Conservation (phyloP, 1,284 basidiomycete species). For the Sanghuangporus baumii region DNA sequence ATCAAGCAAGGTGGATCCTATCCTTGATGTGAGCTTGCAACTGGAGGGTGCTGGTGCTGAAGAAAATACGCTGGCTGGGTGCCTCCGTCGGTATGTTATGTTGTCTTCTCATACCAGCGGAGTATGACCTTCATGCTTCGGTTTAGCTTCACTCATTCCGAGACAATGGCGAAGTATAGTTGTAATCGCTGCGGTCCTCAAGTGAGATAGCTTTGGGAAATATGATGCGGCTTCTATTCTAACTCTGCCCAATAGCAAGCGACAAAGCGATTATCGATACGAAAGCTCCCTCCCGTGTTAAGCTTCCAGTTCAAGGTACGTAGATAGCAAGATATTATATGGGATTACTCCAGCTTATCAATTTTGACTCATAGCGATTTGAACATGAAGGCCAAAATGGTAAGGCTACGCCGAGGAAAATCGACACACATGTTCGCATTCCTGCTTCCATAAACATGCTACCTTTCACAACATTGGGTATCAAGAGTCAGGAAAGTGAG, state of each 20-base stretch:
- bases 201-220: not conserved
- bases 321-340: not conserved
- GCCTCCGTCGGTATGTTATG: conserved; percentile 56
- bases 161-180: conserved; percentile 65
- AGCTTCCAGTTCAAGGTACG: conserved; percentile 94
- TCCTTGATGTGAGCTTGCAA: conserved; percentile 90
- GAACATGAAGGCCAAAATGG: conserved; percentile 69
- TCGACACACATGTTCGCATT: conserved; percentile 81
- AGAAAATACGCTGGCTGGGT: conserved; percentile 61
- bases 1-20: conserved; percentile 81
- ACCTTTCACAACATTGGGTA: conserved; percentile 69
- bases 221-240: not conserved
- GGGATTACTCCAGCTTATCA: not conserved
- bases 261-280: conserved; percentile 80
- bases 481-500: conserved; percentile 39
- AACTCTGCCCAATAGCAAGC: conserved; percentile 46
- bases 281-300: conserved; percentile 83
- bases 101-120: not conserved
- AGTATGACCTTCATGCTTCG: too few species aligned
- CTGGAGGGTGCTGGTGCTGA: conserved; percentile 51
- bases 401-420: conserved; percentile 70
- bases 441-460: conserved; percentile 85
- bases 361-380: conserved; percentile 61
- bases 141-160: conserved; percentile 67
- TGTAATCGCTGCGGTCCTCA: conserved; percentile 58